Percentiles rank a stretch among this genome's conserved stretches.
Conservation (phyloP, 1,284 basidiomycete genomes). For the Xerocomus cyaneibrunnescens region DNA sequence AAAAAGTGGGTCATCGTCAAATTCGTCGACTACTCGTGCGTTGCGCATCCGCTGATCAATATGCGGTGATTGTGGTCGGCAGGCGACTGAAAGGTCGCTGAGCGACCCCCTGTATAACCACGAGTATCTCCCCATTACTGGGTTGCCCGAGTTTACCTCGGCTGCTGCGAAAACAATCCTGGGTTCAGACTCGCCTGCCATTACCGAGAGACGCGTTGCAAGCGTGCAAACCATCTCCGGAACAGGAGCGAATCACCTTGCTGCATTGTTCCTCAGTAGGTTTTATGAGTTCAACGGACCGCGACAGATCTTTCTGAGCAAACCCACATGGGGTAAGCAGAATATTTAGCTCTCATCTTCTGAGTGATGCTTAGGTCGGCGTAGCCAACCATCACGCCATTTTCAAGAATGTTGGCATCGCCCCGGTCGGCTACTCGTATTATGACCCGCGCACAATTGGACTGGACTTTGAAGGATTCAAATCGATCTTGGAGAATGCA, state of each 20-base stretch:
- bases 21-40: background rate
- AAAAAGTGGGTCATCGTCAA: slow-evolving; percentile 54
- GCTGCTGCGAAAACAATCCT: slow-evolving; percentile 84
- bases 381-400: slow-evolving; percentile 91
- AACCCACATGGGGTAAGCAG: slow-evolving; percentile 83
- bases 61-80: background rate
- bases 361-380: slow-evolving; percentile 2
- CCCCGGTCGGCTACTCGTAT: slow-evolving; percentile 83
- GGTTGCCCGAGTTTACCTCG: slow-evolving; percentile 77
- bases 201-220: slow-evolving; percentile 68
- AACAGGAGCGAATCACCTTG: slow-evolving; percentile 94
- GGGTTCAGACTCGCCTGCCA: slow-evolving; percentile 68
- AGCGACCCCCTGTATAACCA: slow-evolving; percentile 80
- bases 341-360: background rate
- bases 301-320: slow-evolving; percentile 71
- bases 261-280: slow-evolving; percentile 81
- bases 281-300: slow-evolving; percentile 77
- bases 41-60: background rate
- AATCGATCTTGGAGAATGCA: slow-evolving; percentile 62
- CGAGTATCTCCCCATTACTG: slow-evolving; percentile 93
- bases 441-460: slow-evolving; percentile 90
- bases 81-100: slow-evolving; percentile 77
- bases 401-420: slow-evolving; percentile 81
- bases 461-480: slow-evolving; percentile 80
- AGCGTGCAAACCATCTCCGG: slow-evolving; percentile 93